A percentile compares a stretch with the other conserved stretches of the same genome.
Evolutionary conservation across 345 rosid genomes (phyloP).

Genomic region (Eucalyptus tenuipes): DNA sequence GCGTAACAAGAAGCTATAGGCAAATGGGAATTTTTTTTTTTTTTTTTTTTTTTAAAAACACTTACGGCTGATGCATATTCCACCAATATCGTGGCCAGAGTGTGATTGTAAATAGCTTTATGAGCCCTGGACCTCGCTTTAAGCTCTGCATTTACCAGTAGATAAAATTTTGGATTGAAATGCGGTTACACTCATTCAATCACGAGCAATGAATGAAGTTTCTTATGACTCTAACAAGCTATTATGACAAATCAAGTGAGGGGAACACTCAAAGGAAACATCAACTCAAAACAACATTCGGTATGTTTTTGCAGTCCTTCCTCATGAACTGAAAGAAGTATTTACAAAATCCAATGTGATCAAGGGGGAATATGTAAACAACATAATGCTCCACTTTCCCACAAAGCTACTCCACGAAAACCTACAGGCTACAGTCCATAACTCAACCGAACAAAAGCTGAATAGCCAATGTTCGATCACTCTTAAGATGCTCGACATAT

Average conservation of each 20-base stretch:
- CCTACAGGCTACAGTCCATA: no score
- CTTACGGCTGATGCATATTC: conserved; percentile 95
- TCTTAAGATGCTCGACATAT: background rate
- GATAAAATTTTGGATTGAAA: background rate
- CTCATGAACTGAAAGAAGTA: background rate
- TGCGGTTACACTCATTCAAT: background rate
- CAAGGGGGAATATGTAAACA: fast-evolving
- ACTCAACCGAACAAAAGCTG: no score
- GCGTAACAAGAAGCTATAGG: background rate
- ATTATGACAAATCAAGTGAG: background rate
- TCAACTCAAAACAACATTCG: background rate
- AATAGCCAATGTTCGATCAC: fast-evolving
- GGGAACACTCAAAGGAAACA: background rate
- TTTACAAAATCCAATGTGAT: background rate
- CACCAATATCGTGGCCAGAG: conserved; percentile 69
- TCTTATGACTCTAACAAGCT: background rate
- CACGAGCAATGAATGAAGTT: background rate
- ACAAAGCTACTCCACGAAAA: fast-evolving
- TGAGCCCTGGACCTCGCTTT: conserved; percentile 18
- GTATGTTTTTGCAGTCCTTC: background rate
- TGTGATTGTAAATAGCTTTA: conserved; percentile 51
- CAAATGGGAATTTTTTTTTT: background rate
- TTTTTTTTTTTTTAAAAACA: background rate
- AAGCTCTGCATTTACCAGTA: conserved; percentile 22
- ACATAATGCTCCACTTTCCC: fast-evolving